Evolutionary conservation across 169 alveolate genomes (phyloP).

Genomic region (Fabrea salina): DNA sequence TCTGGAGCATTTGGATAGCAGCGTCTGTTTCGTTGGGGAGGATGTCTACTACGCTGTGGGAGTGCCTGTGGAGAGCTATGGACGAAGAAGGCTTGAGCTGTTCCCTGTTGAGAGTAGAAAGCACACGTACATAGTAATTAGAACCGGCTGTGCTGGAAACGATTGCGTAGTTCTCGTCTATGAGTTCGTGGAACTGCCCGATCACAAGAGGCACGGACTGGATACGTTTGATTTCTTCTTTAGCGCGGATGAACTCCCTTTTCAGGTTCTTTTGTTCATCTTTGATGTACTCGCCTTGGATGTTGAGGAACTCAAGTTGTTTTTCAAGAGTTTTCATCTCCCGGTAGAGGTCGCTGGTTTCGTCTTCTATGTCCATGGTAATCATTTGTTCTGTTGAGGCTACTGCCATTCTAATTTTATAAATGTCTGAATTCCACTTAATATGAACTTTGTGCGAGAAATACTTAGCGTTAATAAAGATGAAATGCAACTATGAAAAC

Average conservation of each 20-base stretch:
- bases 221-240: constrained; percentile 96
- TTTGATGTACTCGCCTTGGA: constrained; percentile 94
- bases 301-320: constrained; percentile 83
- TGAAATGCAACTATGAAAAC: neutral
- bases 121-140: constrained; percentile 95
- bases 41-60: constrained; percentile 98
- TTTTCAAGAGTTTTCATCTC: constrained; percentile 81
- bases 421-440: no score
- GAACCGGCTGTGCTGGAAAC: constrained; percentile 97
- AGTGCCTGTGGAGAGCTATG: constrained; percentile 99
- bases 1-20: constrained; percentile 94
- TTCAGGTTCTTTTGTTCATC: constrained; percentile 97
- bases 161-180: constrained; percentile 96
- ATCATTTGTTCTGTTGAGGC: no score
- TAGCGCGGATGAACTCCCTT: constrained; percentile 95
- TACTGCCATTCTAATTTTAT: no score
- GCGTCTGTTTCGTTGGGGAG: constrained; percentile 99
- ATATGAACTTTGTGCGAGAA: no score
- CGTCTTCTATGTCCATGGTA: constrained; percentile 5
- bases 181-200: constrained; percentile 98
- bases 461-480: no score
- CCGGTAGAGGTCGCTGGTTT: constrained; percentile 62
- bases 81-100: constrained; percentile 96
- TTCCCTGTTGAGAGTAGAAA: constrained; percentile 98
- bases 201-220: constrained; percentile 98